Base-by-base conservation (phyloP, 768 basidiomycete genomes). In the Kwoniella sp. region DNA sequence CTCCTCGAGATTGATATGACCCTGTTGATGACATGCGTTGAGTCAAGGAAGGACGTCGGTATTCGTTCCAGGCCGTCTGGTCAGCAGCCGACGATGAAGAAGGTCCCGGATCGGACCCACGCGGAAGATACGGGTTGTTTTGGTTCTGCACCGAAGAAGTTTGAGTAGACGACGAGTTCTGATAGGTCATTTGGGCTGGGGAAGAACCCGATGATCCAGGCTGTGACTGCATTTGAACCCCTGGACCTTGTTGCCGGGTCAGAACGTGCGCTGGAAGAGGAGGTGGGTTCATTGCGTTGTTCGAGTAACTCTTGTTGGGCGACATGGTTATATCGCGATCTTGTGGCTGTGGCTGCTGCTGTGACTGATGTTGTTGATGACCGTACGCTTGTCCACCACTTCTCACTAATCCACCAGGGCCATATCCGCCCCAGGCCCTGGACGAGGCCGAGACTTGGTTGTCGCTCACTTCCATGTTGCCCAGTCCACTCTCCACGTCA, bases 401-500 rank as follows among this genome's bases (percentile, higher is more conserved):
- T 5, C 34, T n/a, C n/a, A n/a, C 34, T 34, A 13, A 5, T 4
- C 20, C 15, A 20, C 4, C 23, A 17, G 8, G 4, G 23, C 50
- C 50, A 17, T 51, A 51, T 9, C 23, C 50, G 9, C 23, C 50
- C 50, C 50, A 51, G 3, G n/a, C 50, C 58, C 55, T 63, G 38
- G 13, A 29, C 53, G 23, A 50, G 17, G 41, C 57, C 13, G 26
- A 47, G 20, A 11, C 37, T 31, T 54, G 15, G 4, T 51, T 51
- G 37, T 63, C 66, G 22, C 66, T 54, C 61, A 73, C 70, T 25
- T 78, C 74, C 74, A 76, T 73, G 48, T 72, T 66, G 1, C 75
- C 77, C 34, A 80, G 51, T 0, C 79, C 79, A 48, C 69, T 69
- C 58, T 80, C 79, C 12, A 80, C 77, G 41, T 80, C 79, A 50